These are phyloP conservation scores for Dioscorea zingiberensis DNA, from an alignment of 106 monocot species.

Conservation along the genomic window DNA sequence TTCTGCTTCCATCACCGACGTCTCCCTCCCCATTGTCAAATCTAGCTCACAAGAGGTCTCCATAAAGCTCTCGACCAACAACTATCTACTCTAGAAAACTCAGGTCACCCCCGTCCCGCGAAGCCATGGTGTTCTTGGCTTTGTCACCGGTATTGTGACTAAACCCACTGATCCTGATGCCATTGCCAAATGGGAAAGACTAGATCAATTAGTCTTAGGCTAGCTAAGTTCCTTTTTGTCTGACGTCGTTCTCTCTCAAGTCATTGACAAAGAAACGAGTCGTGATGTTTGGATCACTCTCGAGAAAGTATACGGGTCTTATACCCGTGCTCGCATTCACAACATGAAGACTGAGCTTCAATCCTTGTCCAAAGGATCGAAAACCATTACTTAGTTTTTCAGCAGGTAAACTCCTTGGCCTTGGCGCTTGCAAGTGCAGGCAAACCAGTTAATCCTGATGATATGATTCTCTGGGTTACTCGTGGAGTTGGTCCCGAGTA, in stretches of 20 bases:
- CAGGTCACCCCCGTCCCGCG: neutral
- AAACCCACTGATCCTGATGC: neutral
- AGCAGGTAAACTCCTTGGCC: neutral
- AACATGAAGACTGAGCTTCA: neutral
- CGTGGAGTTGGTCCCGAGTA: neutral
- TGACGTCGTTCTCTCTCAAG: neutral
- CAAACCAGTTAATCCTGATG: neutral
- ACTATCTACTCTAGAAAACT: neutral
- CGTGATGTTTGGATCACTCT: slow-evolving; percentile 1
- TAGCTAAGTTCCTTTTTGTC: neutral
- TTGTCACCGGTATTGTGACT: neutral
- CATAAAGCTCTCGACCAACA: neutral
- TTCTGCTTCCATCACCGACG: no score
- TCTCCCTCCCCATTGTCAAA: slow-evolving; percentile 1
- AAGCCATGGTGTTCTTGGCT: slow-evolving; percentile 4
- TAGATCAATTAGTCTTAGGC: neutral
- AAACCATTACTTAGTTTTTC: neutral
- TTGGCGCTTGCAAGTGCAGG: neutral
- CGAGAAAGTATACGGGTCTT: neutral
- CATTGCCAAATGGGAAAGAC: neutral
- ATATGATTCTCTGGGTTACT: neutral
- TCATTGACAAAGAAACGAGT: neutral
- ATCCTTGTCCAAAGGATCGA: neutral
- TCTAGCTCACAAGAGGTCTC: neutral
- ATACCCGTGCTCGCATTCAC: neutral